These are phyloP conservation scores for Chytriomyces sp. DNA, from an alignment of 192 early-diverging fungal genomes.

Conservation along the genomic window DNA sequence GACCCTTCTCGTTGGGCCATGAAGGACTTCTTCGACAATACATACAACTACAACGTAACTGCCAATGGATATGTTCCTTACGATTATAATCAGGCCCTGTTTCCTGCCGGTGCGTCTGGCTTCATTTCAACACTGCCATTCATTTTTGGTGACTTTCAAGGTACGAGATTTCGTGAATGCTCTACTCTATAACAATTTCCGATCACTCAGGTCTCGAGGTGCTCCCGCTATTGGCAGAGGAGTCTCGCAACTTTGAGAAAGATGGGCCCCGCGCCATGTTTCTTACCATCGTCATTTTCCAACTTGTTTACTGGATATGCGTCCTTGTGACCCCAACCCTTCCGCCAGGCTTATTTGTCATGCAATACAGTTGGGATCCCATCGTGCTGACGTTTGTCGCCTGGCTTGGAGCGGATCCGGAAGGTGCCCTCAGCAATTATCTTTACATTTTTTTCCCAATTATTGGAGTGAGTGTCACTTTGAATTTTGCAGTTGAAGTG, in stretches of 20 bases:
- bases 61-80: background rate
- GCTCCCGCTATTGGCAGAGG: slow-evolving; percentile 21
- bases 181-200: background rate
- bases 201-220: slow-evolving; percentile 14
- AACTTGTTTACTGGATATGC: slow-evolving; percentile 1
- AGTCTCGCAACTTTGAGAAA: slow-evolving; percentile 1
- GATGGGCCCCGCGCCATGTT: slow-evolving; percentile 16
- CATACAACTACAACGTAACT: background rate
- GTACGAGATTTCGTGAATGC: background rate
- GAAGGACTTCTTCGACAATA: background rate
- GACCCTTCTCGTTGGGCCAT: background rate
- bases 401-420: background rate
- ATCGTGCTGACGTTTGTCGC: background rate
- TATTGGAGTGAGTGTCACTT: background rate
- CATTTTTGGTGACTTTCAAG: background rate
- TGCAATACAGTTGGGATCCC: background rate
- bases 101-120: slow-evolving; percentile 5
- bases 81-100: background rate
- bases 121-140: slow-evolving; percentile 3
- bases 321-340: background rate
- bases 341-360: slow-evolving; percentile 2
- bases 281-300: background rate
- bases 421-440: background rate
- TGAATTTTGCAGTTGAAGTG: background rate
- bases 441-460: background rate